phyloP scores from a whole-genome alignment of 202 grass and related monocot genomes.

The Sporobolus alterniflorus region DNA sequence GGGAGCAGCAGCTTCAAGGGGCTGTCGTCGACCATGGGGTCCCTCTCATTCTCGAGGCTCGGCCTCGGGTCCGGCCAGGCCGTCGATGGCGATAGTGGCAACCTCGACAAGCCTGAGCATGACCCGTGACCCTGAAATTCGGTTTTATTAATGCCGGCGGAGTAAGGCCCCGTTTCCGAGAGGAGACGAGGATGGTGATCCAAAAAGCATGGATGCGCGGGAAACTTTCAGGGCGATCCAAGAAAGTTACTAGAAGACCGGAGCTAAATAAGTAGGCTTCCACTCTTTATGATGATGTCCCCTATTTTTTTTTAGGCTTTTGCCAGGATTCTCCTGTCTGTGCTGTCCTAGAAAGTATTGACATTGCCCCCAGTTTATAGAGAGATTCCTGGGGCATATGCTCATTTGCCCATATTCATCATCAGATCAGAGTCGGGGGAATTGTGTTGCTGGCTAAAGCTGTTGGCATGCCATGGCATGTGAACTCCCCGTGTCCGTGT shows the following conservation, averaged over 20 bases:
- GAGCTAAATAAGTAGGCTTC: slow-evolving; percentile 12
- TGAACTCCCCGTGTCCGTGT: no score
- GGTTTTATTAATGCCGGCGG: not conserved
- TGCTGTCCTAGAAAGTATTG: not conserved
- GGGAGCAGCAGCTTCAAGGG: slow-evolving; percentile 97
- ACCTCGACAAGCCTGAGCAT: slow-evolving; percentile 67
- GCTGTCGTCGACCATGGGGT: slow-evolving; percentile 76
- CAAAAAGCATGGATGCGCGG: not conserved
- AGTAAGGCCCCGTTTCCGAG: not conserved
- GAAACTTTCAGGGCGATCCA: slow-evolving; percentile 23
- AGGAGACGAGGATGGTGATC: not conserved
- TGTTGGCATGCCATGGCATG: slow-evolving; percentile 32
- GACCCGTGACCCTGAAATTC: slow-evolving; percentile 38
- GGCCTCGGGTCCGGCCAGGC: slow-evolving; percentile 76
- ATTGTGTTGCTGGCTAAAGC: not conserved
- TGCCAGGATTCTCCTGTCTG: slow-evolving; percentile 9
- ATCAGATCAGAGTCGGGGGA: no score
- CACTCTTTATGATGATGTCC: no score
- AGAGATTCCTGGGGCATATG: not conserved
- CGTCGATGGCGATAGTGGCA: slow-evolving; percentile 4
- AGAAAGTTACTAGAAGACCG: slow-evolving; percentile 19
- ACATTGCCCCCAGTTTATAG: slow-evolving; percentile 18
- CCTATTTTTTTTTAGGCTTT: slow-evolving; percentile 6
- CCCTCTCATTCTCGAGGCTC: slow-evolving; percentile 66
- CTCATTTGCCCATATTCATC: not conserved